Base-by-base conservation (phyloP, 148 eudicot genomes). In the Camellia sinensis region DNA sequence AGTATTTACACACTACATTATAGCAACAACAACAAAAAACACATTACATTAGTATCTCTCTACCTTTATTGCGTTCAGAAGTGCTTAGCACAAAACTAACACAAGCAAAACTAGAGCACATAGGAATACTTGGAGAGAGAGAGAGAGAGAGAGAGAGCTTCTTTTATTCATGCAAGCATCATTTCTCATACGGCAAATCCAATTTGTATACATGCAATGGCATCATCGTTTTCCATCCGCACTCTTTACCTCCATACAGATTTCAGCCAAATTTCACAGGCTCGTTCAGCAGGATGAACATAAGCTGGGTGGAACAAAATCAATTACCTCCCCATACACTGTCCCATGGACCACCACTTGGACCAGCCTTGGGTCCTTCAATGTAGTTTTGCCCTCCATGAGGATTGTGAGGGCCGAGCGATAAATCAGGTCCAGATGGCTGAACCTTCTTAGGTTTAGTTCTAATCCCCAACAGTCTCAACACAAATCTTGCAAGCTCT, bases 401-500 rank as follows among this genome's bases (percentile, higher is more conserved):
- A 65, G 74, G 48, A 19, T 86, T 80, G 11, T 90, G 91, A 67
- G 92, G 90, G 71, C 90, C 90, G 5, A 89, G 91, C 22, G 80
- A 88, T 57, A 84, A 88, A 46, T 89, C 85, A 9, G 91, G 82
- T 12, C 92, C 94, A 29, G 90, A 82, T 46, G 89, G 90, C n/a
- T 79, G 87, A 71, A 88, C 78, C 82, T 82, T 89, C 67, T 85
- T 87, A 9, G 93, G 78, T 80, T 86, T 90, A 74, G 94, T 85
- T 87, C 79, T 83, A 17, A 89, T 69, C 29, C 98, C 99, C 79
- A 96, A 78, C 21, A 93, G 59, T 84, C 93, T 91, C 59, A 96
- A 86, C 57, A 89, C 99, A 84, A 96, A 96, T 87, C 98, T 89
- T 11, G 99, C 99, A 78, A 96, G 88, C 91, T 96, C 99, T 71